Conservation (phyloP, 2,329 filamentous ascomycete species). For the Pseudogymnoascus sp. region DNA sequence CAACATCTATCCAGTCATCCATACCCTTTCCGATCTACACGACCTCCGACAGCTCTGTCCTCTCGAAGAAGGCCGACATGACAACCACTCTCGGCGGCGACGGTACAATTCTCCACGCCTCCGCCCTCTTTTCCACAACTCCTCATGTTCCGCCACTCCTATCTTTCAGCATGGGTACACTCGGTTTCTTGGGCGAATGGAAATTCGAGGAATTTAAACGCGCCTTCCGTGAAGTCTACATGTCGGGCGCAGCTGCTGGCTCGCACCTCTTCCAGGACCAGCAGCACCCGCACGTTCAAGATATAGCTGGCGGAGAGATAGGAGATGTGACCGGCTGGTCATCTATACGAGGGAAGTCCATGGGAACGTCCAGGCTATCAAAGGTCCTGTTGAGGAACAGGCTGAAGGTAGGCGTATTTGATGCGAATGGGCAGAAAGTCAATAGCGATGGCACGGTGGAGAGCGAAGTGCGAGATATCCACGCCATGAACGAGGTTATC, state of each 20-base stretch:
- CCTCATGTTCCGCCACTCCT: constrained; percentile 80
- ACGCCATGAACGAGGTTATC: constrained; percentile 90
- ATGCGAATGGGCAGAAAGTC: constrained; percentile 56
- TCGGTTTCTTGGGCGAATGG: constrained; percentile 95
- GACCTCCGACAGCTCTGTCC: constrained; percentile 33
- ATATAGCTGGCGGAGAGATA: constrained; percentile 14
- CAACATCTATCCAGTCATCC: constrained; percentile 59
- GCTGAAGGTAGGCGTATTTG: constrained; percentile 78
- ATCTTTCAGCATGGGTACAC: constrained; percentile 92
- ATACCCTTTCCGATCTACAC: constrained; percentile 70
- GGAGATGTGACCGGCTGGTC: constrained; percentile 55
- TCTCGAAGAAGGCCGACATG: constrained; percentile 78
- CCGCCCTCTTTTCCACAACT: constrained; percentile 77
- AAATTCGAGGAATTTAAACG: constrained; percentile 89
- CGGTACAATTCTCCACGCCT: constrained; percentile 79
- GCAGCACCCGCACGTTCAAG: constrained; percentile 25
- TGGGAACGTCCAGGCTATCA: constrained; percentile 66
- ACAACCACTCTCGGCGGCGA: constrained; percentile 89
- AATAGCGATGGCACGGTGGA: constrained; percentile 30
- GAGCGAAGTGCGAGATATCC: constrained; percentile 33
- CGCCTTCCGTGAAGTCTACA: constrained; percentile 87
- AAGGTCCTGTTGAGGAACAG: constrained; percentile 81
- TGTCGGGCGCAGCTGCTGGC: constrained; percentile 54
- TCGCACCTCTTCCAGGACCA: constrained; percentile 26
- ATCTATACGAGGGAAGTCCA: constrained; percentile 67